Evolutionary conservation across 805 yeast genomes (phyloP), one percentile per base, ranked within the genome.

Genomic region (Saccharomyces eubayanus): DNA sequence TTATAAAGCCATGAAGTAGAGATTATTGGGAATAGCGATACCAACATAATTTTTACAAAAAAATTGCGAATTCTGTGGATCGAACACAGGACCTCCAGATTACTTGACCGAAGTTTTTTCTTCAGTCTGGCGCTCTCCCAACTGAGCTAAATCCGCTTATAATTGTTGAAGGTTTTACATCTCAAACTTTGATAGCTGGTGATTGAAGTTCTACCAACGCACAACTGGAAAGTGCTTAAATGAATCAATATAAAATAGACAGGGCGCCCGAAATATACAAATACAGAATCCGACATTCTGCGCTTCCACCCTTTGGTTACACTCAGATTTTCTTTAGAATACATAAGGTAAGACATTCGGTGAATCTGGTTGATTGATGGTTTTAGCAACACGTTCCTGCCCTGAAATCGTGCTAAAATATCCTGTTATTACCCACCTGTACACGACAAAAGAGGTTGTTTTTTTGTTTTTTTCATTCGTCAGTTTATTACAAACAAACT

Each of bases 61-160:
- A 47, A 57, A 58, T 61, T 79, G 84, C 84, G 82, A 77, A 70
- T 78, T 79, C 80, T 82, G 88, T 81, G 89, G 88, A 82, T 84
- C 85, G 89, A 84, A 84, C 88, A 81, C 88, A 82, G 85, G 87
- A 83, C 89, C 89, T 84, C 79, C 87, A 83, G 74, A 71, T 67
- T 40, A 47, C 60, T 50, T 50, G 62, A 60, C 65, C 60, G 61
- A 62, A 62, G 65, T 62, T 53, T 58, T 53, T 51, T 61, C 72
- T 71, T 70, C 73, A 70, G 74, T 70, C 74, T 70, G 73, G 71
- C 74, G 74, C 75, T 71, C 74, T 71, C 74, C 74, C 74, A 65
- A 67, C 74, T 71, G 74, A 70, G 74, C 74, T 70, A 71, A 70
- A 70, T 63, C 73, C 72, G 74, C 74, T 46, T 45, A 28, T 31